phyloP scores from a whole-genome alignment of 192 early-diverging fungal genomes.

The Coemansia aciculifera region DNA sequence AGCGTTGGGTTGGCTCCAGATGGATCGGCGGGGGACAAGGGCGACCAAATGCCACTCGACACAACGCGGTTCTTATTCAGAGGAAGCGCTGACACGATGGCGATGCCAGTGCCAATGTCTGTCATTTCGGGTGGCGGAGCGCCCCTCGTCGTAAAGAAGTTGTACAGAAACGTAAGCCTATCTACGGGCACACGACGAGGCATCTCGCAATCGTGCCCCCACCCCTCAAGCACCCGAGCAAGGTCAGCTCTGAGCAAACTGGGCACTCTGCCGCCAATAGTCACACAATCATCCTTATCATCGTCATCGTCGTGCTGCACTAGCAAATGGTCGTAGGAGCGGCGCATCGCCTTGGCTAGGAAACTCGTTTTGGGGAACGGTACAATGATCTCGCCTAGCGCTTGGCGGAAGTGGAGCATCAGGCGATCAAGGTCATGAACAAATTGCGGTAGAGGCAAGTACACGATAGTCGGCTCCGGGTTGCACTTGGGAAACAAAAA shows the following conservation, averaged over 20 bases:
- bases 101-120: constrained; percentile 47
- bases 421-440: constrained; percentile 45
- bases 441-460: constrained; percentile 51
- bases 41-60: constrained; percentile 37
- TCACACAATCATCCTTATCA: constrained; percentile 4
- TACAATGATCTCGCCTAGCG: constrained; percentile 37
- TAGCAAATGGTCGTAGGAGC: constrained; percentile 39
- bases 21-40: neutral
- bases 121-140: constrained; percentile 32
- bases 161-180: constrained; percentile 45
- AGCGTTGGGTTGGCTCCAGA: neutral
- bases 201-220: constrained; percentile 43
- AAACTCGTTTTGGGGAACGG: constrained; percentile 38
- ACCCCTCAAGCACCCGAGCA: constrained; percentile 38
- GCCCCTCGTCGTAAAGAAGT: constrained; percentile 29
- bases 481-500: constrained; percentile 52
- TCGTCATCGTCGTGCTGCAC: constrained; percentile 10
- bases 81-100: constrained; percentile 33
- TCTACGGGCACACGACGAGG: constrained; percentile 41
- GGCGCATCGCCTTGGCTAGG: constrained; percentile 38
- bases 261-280: constrained; percentile 36
- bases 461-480: constrained; percentile 48
- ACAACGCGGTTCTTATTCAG: constrained; percentile 31
- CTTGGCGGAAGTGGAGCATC: constrained; percentile 44
- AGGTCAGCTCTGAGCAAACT: constrained; percentile 27